Evolutionary conservation across 176 grass and related monocot genomes (phyloP).

Genomic region (Zoysia japonica): DNA sequence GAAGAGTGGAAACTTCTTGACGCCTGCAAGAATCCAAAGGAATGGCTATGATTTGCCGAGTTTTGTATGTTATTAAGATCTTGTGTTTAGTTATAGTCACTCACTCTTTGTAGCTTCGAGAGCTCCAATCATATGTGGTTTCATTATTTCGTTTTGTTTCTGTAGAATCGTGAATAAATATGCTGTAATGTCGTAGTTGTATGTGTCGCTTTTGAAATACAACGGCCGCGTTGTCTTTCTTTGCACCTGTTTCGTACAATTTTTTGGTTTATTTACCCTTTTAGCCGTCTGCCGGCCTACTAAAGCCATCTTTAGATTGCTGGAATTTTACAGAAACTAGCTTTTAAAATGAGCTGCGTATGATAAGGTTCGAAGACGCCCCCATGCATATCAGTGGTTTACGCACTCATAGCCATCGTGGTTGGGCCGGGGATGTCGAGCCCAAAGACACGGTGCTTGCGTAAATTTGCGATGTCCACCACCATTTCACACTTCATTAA

Average conservation of each 20-base stretch:
- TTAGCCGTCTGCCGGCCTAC: background rate
- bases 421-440: too few relatives aligned
- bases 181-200: constrained; percentile 31
- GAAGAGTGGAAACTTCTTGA: constrained; percentile 97
- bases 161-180: constrained; percentile 49
- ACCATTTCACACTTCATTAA: too few relatives aligned
- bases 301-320: background rate
- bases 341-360: background rate
- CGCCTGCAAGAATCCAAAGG: constrained; percentile 91
- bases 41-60: constrained; percentile 64
- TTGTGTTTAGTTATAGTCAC: constrained; percentile 23
- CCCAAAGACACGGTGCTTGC: too few relatives aligned
- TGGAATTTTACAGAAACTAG: background rate
- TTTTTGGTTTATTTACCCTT: background rate
- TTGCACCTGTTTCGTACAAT: background rate
- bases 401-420: too few relatives aligned
- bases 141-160: constrained; percentile 26
- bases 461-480: too few relatives aligned
- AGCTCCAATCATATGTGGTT: constrained; percentile 28
- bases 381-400: too few relatives aligned
- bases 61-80: background rate
- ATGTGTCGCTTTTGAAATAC: background rate
- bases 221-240: background rate
- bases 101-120: constrained; percentile 1
- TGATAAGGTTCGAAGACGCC: too few relatives aligned